Conservation (phyloP, 768 basidiomycete species). For the Tricholoma bakamatsutake region DNA sequence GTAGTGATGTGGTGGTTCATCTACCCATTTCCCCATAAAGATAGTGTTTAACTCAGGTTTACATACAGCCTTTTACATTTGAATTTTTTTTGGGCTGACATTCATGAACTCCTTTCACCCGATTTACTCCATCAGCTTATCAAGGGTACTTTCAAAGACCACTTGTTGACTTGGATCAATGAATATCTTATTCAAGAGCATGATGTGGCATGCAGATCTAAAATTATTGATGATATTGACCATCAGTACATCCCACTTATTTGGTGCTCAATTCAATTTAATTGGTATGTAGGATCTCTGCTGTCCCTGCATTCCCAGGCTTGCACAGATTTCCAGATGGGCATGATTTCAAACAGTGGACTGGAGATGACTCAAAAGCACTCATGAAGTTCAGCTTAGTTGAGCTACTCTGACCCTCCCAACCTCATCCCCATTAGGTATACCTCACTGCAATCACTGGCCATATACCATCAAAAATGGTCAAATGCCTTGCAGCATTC, state of each 20-base stretch:
- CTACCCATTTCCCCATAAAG: no score
- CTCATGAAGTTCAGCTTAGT: constrained; percentile 24
- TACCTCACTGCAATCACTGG: constrained; percentile 15
- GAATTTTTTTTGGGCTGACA: constrained; percentile 25
- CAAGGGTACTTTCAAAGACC: no score
- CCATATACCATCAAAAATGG: constrained; percentile 12
- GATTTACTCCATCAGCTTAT: no score
- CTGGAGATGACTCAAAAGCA: constrained; percentile 27
- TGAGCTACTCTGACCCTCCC: background rate
- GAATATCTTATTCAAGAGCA: constrained; percentile 21
- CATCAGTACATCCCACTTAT: constrained; percentile 19
- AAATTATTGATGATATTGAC: constrained; percentile 33
- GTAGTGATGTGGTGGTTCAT: no score
- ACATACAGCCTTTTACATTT: constrained; percentile 20
- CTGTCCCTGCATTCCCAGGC: constrained; percentile 18
- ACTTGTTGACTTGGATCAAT: constrained; percentile 27
- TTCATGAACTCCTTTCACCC: no score
- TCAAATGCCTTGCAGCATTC: constrained; percentile 12
- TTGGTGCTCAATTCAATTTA: background rate
- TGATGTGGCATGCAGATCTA: constrained; percentile 11
- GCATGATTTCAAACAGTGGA: constrained; percentile 20
- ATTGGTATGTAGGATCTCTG: constrained; percentile 13
- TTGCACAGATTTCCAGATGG: constrained; percentile 21
- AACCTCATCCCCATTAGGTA: constrained; percentile 5
- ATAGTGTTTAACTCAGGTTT: no score